Base-by-base conservation (phyloP, 805 yeast species). In the Maudiozyma turicensis region DNA sequence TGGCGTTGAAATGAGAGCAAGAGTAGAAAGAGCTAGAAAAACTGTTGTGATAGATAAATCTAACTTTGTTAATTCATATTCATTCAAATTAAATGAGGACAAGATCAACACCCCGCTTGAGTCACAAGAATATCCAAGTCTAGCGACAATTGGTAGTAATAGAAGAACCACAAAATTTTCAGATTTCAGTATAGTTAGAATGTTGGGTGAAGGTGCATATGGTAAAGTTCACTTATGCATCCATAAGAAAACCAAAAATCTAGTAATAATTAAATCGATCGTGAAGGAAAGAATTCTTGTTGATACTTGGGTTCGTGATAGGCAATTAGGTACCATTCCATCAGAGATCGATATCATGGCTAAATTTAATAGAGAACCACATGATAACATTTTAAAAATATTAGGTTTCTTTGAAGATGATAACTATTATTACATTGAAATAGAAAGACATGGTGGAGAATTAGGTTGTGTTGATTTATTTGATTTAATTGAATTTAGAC, bases 271-370 rank as follows among this genome's bases (percentile, higher is more conserved):
- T 51, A 91, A 91, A 64, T 80, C 93, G 52, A 93, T 91, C 40
- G 84, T 86, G 61, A 91, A 91, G 60, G 95, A 88, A 54, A 76
- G 95, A 49, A 91, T 91, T 57, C 71, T 93, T 57, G 96, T 91
- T 14, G 98, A 93, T 63, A 87, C 97, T 0, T 91, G 99, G 99
- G 95, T 88, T 2, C 75, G 97, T 48, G 98, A 93, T 65, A 76
- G 95, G 20, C 77, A 76, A 52, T 69, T 90, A 35, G 98, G 98
- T 3, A 89, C 95, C 0, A 84, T 91, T 30, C 98, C 98, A 1
- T 81, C 90, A 14, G 99, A 91, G 65, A 91, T 91, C 54, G 93
- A 88, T 63, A 82, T 91, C 38, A 81, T 91, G 86, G 81, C 89
- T 31, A 80, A 81, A 14, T 68, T 91, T 51, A 82, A 80, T 59